Evolutionary conservation across 2,329 filamentous ascomycete genomes (phyloP), one percentile per base, ranked within the genome.

Genomic region (Microsporum canis): DNA sequence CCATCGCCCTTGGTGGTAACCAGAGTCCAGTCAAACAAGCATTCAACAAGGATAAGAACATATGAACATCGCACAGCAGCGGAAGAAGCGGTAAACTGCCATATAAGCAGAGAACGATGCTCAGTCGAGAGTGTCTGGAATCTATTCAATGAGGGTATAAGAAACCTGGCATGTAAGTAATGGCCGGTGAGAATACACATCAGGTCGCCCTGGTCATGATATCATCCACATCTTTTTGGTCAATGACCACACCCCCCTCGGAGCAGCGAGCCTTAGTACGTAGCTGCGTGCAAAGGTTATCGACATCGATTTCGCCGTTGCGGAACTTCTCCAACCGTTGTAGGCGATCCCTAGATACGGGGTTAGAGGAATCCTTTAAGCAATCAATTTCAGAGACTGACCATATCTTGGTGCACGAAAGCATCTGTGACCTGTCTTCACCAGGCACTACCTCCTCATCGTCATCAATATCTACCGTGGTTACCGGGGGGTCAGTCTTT

Each of bases 261-360:
- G 91, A 95, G 74, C 94, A 99, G 71, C 92, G 94, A 62, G 94
- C 94, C 78, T 99, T 99, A 72, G 91, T 89, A 65, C 92, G 89
- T 12, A 99, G 83, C 71, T 99, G 91, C 3, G 88, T 88, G 77
- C 94, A 99, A 29, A 99, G 82, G 38, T 87, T 86, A 71, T 99
- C 94, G 57, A 99, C 87, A 67, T 99, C 94, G 66, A 97, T 90
- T 67, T 95, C 91, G 67, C 91, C 91, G 62, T 84, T 88, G 71
- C 91, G 88, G 67, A 95, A 94, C 72, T 88, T 91, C 63, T 90
- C 86, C 73, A 91, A 95, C 39, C 82, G 84, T 77, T 95, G 89
- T 27, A 96, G 76, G 76, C 89, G 90, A 74, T 96, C 91, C 94
- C 92, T 96, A 70, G 47, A 61, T 29, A 39, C 39, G 38, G 38